Evolutionary conservation across 768 basidiomycete species (phyloP).

Genomic region (Leucogyrophana mollusca): DNA sequence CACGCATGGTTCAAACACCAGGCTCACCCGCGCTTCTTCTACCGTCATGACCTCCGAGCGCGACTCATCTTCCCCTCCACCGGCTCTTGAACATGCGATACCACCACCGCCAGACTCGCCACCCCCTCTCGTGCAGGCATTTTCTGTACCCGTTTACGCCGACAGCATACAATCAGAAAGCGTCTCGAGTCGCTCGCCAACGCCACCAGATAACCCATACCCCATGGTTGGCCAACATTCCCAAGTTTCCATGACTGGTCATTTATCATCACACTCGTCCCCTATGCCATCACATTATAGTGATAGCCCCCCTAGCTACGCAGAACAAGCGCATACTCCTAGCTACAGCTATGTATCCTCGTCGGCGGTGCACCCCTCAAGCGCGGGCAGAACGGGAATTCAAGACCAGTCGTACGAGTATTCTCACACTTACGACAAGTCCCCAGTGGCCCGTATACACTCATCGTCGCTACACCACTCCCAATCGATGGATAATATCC

Average conservation of each 20-base stretch:
- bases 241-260: constrained; percentile 36
- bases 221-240: constrained; percentile 33
- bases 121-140: constrained; percentile 51
- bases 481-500: constrained; percentile 21
- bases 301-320: constrained; percentile 29
- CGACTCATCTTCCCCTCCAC: constrained; percentile 32
- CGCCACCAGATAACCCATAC: constrained; percentile 44
- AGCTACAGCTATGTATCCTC: constrained; percentile 26
- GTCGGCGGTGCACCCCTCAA: constrained; percentile 21
- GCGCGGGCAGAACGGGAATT: constrained; percentile 13
- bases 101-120: constrained; percentile 54
- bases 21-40: constrained; percentile 23
- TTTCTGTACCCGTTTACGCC: constrained; percentile 18
- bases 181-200: constrained; percentile 42
- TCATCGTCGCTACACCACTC: constrained; percentile 25
- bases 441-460: constrained; percentile 28
- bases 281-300: constrained; percentile 27
- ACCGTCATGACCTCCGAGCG: constrained; percentile 25
- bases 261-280: constrained; percentile 27
- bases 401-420: constrained; percentile 28
- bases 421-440: constrained; percentile 27
- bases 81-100: constrained; percentile 44
- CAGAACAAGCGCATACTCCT: constrained; percentile 29
- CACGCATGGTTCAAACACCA: constrained; percentile 15
- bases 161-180: constrained; percentile 30